These are phyloP conservation scores for Pseudogymnoascus sp. DNA, from an alignment of 2,329 filamentous ascomycete species.

Conservation along the genomic window DNA sequence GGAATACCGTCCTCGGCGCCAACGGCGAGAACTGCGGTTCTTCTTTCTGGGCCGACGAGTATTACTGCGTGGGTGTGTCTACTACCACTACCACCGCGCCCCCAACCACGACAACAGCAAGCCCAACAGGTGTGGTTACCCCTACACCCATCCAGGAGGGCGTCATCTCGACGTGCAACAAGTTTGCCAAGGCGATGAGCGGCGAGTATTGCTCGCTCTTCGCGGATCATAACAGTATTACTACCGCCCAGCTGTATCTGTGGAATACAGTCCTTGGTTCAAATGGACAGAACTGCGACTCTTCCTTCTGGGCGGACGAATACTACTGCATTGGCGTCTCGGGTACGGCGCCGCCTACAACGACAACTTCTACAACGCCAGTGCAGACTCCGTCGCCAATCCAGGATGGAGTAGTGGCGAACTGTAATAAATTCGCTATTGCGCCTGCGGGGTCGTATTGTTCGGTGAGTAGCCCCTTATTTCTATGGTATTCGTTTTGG, in stretches of 20 bases:
- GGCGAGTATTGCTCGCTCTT: constrained; percentile 25
- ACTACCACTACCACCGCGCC: too few species aligned
- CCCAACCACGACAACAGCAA: constrained; percentile 13
- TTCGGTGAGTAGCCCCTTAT: neutral
- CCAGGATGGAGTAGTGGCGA: constrained; percentile 22
- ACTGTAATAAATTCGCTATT: constrained; percentile 24
- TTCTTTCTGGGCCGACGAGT: constrained; percentile 20
- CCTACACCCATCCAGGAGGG: constrained; percentile 25
- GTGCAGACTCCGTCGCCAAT: constrained; percentile 20
- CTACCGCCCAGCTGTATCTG: constrained; percentile 21
- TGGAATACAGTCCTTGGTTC: constrained; percentile 26
- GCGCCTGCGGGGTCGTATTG: constrained; percentile 24
- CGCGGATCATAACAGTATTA: constrained; percentile 22
- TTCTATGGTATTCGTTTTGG: neutral
- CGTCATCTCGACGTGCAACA: constrained; percentile 23
- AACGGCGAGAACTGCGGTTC: constrained; percentile 23
- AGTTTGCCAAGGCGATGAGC: constrained; percentile 20
- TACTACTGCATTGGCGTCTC: constrained; percentile 8
- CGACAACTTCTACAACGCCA: constrained; percentile 14
- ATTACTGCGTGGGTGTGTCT: constrained; percentile 20
- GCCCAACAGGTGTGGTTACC: constrained; percentile 9
- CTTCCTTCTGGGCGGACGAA: constrained; percentile 19
- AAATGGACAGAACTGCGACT: constrained; percentile 23
- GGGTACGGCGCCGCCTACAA: constrained; percentile 1
- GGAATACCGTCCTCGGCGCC: constrained; percentile 25